A percentile compares a stretch with the other conserved stretches of the same genome.
These are phyloP conservation scores for Polytolypa hystricis DNA, from an alignment of 2,329 filamentous ascomycete genomes.

Conservation along the genomic window DNA sequence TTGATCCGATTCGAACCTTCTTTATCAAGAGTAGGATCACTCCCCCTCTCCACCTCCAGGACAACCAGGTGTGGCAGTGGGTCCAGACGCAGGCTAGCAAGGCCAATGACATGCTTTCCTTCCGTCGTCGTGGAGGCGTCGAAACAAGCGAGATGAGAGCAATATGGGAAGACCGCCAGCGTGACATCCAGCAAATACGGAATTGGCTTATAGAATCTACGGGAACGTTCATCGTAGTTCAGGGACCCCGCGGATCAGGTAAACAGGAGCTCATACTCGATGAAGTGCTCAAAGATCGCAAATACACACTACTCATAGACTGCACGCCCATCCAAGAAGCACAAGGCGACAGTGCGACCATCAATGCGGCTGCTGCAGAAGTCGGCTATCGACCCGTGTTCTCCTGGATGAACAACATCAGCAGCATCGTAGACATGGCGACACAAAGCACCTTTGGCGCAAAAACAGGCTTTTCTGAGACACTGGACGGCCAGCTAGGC, in stretches of 20 bases:
- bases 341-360: conserved; percentile 74
- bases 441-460: conserved; percentile 89
- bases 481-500: conserved; percentile 72
- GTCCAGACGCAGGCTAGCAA: conserved; percentile 53
- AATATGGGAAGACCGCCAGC: conserved; percentile 78
- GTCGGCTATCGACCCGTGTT: conserved; percentile 92
- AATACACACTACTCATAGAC: conserved; percentile 74
- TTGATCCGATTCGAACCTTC: conserved; percentile 88
- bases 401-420: conserved; percentile 91
- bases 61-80: conserved; percentile 69
- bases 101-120: conserved; percentile 34
- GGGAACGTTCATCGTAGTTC: conserved; percentile 87
- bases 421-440: conserved; percentile 81
- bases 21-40: conserved; percentile 86
- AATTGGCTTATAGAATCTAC: conserved; percentile 79
- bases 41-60: conserved; percentile 59
- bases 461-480: conserved; percentile 90
- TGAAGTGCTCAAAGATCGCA: conserved; percentile 64
- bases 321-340: conserved; percentile 91
- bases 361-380: conserved; percentile 65
- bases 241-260: conserved; percentile 82
- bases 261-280: conserved; percentile 82
- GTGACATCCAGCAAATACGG: conserved; percentile 69
- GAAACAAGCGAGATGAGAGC: conserved; percentile 62
- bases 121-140: conserved; percentile 33